These are phyloP conservation scores for Saccharomycopsis crataegensis DNA, from an alignment of 1,139 yeast species.

Conservation along the genomic window DNA sequence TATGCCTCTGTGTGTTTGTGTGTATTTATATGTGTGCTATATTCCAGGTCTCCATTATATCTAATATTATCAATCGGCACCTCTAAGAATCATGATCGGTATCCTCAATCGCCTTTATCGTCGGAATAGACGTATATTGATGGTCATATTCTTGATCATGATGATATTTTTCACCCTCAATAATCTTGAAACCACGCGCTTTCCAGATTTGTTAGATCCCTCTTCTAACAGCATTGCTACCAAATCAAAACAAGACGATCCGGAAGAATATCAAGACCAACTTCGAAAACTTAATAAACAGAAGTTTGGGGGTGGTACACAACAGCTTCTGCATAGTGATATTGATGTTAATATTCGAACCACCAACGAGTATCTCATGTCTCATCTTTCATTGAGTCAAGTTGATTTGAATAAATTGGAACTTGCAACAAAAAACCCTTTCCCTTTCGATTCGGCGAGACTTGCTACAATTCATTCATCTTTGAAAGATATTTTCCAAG, in stretches of 20 bases:
- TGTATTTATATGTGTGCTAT: too few relatives aligned
- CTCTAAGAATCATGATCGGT: too few relatives aligned
- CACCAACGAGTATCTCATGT: conserved; percentile 8
- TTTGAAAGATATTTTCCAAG: conserved; percentile 8
- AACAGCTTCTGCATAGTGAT: background rate
- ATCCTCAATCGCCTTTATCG: background rate
- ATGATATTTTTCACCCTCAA: background rate
- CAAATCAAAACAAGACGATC: background rate
- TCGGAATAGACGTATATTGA: background rate
- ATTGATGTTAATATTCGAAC: background rate
- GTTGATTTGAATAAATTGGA: conserved; percentile 14
- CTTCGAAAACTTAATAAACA: conserved; percentile 4
- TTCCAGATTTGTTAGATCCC: background rate
- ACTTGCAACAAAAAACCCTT: conserved; percentile 9
- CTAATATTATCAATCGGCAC: too few relatives aligned
- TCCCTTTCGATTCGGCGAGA: background rate
- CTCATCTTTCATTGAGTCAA: background rate
- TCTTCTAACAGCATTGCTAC: background rate
- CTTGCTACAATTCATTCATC: conserved; percentile 6
- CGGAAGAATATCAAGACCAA: conserved; percentile 2
- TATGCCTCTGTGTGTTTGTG: too few relatives aligned
- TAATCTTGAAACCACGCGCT: background rate
- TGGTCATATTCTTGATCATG: background rate
- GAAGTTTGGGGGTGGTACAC: background rate
- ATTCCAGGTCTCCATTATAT: too few relatives aligned